These are phyloP conservation scores for Novymonas esmeraldas DNA, from an alignment of 208 protist genomes.

Conservation along the genomic window DNA sequence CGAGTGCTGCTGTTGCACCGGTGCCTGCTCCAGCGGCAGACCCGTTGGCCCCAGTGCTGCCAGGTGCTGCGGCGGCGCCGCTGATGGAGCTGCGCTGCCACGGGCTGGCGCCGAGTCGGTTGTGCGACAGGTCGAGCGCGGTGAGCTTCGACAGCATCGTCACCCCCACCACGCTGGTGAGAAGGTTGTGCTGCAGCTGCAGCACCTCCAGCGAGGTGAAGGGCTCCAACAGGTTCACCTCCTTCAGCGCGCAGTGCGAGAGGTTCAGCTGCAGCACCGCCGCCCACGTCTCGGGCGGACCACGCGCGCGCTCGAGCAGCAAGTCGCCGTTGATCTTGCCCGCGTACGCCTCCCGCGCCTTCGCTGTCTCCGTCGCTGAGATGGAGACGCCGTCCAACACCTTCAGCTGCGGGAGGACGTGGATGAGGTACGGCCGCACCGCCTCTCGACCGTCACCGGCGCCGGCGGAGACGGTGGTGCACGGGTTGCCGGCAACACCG, in stretches of 20 bases:
- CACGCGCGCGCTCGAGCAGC: conserved; percentile 61
- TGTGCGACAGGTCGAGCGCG: conserved; percentile 86
- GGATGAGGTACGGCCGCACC: conserved; percentile 89
- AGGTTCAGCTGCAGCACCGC: conserved; percentile 68
- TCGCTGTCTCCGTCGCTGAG: conserved; percentile 47
- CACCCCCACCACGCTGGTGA: conserved; percentile 62
- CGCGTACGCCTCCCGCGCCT: conserved; percentile 68
- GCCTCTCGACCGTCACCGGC: conserved; percentile 27
- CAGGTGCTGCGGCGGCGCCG: not conserved
- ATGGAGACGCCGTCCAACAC: conserved; percentile 86
- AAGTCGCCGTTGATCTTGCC: conserved; percentile 83
- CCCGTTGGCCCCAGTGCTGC: conserved; percentile 1
- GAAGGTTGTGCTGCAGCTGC: conserved; percentile 82
- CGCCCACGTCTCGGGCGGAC: conserved; percentile 40
- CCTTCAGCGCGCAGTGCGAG: conserved; percentile 74
- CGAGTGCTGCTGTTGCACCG: not conserved
- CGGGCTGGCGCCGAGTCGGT: conserved; percentile 46
- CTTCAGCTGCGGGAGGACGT: conserved; percentile 92
- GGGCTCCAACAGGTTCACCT: conserved; percentile 64
- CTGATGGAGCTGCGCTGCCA: conserved; percentile 19
- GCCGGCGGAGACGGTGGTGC: conserved; percentile 3
- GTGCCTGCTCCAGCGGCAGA: not conserved
- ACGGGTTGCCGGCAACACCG: conserved; percentile 90
- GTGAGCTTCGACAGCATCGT: conserved; percentile 47
- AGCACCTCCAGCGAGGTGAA: conserved; percentile 72